Base-by-base conservation (phyloP, 352 stramenopile species). In the Phytophthora agathidicida region DNA sequence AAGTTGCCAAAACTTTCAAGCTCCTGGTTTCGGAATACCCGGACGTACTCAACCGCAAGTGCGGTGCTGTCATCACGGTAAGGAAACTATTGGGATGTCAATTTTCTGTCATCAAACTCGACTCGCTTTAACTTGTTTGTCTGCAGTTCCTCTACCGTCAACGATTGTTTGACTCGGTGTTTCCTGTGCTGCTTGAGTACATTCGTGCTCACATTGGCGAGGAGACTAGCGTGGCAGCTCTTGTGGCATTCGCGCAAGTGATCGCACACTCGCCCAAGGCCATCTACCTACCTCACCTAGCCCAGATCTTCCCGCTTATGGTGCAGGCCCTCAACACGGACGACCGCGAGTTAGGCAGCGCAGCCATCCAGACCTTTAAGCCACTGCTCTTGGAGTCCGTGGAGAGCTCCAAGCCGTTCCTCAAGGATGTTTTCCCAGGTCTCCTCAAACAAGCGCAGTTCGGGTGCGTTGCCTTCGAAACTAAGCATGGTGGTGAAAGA, bases 41-140 rank as follows among this genome's bases (percentile, higher is more conserved):
- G 0, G 84, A 95, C 44, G 84, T 92, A 33, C 73, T 95, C 17
- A 94, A 92, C 62, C 83, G 83, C 58, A 93, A 93, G 57, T 94
- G 84, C 32, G 84, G 85, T 22, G 86, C 86, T 10, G 72, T 78
- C 30, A 92, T 93, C 57, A 94, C 66, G 67, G 86, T 95, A 81
- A 60, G 49, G 11, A 24, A 52, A 50, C 4, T 22, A 14, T 39
- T 58, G 22, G 1, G 20, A 7, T 32, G n/a, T 28, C 1, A 36
- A 33, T 5, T 0, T 47, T 19, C 14, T 38, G 32, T 8, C 17
- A 17, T 35, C 35, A 47, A 42, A 14, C 24, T 23, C 17, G 5
- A 48, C 26, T 51, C 23, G 20, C 11, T 35, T 32, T 44, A 7
- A 20, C n/a, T 27, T 32, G 5, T 37, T 16, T 56, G 30, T 23